A percentile compares a stretch with the other conserved stretches of the same genome.
phyloP scores from a whole-genome alignment of 345 rosid genomes.

The Populus alba region DNA sequence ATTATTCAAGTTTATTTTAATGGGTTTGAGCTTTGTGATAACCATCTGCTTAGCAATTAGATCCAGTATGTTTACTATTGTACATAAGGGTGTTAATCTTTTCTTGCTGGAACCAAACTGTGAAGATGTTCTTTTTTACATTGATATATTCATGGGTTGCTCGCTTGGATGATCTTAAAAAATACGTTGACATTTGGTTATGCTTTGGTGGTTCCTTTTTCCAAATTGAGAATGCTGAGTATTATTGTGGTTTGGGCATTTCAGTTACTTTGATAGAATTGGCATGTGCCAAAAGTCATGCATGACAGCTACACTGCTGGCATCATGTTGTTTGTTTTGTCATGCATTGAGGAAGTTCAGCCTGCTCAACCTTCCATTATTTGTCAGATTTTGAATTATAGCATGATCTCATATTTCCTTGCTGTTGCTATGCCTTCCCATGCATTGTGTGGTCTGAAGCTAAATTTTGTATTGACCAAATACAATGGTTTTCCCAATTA shows the following conservation, averaged over 20 bases:
- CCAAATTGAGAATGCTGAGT: background rate
- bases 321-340: background rate
- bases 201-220: background rate
- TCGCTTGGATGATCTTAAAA: background rate
- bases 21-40: background rate
- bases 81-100: background rate
- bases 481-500: constrained; percentile 2
- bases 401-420: constrained; percentile 7
- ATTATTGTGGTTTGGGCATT: background rate
- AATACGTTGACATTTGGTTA: background rate
- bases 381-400: background rate
- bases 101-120: background rate
- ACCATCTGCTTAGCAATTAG: background rate
- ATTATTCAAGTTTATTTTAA: background rate
- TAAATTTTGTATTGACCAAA: background rate
- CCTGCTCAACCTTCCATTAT: background rate
- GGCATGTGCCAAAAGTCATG: background rate
- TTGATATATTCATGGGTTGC: background rate
- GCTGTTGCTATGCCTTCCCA: background rate
- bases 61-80: background rate
- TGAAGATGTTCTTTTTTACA: background rate
- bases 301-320: background rate
- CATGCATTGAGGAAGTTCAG: background rate
- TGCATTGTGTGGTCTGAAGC: background rate
- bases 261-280: background rate